Evolutionary conservation across 2,329 filamentous ascomycete genomes (phyloP), one percentile per base, ranked within the genome.

Genomic region (Xylariaceae sp.): DNA sequence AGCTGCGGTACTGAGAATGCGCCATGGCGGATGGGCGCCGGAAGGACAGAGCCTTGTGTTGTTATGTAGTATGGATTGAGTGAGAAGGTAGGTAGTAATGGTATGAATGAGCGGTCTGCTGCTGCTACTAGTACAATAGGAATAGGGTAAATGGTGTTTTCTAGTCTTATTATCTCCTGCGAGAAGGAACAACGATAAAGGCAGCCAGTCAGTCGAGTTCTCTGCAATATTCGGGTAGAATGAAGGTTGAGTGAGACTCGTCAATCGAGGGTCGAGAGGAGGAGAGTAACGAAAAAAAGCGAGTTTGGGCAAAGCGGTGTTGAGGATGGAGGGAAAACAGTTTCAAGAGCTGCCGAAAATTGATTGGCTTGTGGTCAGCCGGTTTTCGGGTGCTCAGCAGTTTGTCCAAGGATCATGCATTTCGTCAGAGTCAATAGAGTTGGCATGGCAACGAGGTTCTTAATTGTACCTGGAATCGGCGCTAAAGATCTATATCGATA

Each of bases 1-100:
- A 78, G 63, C 70, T 76, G 57, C 75, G 76, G 55, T 75, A 73
- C 55, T 77, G 73, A 53, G 62, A 65, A 48, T 74, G 73, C 63
- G 76, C 70, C 76, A 80, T 80, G 59, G 50, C 41, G 55, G 54
- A n/a, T n/a, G n/a, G n/a, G n/a, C 44, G 53, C 49, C 32, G 45
- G 32, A 32, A 37, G 32, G 32, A 45, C 34, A 40, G 39, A 36
- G 42, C 29, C 23, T 36, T 17, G 32, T 40, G 37, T 37, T 42
- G 19, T 36, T 38, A 25, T 37, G 50, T 49, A 46, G 40, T 43
- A 41, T 42, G 27, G 47, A 39, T 29, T 35, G 48, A 38, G 34
- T 43, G 33, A 41, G 47, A 52, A 49, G 44, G 50, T 49, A 51
- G 45, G 41, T 45, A 44, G 48, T 42, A 37, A 46, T 40, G 36